phyloP scores from a whole-genome alignment of 73 alveolate genomes.

The Tetrahymena borealis region DNA sequence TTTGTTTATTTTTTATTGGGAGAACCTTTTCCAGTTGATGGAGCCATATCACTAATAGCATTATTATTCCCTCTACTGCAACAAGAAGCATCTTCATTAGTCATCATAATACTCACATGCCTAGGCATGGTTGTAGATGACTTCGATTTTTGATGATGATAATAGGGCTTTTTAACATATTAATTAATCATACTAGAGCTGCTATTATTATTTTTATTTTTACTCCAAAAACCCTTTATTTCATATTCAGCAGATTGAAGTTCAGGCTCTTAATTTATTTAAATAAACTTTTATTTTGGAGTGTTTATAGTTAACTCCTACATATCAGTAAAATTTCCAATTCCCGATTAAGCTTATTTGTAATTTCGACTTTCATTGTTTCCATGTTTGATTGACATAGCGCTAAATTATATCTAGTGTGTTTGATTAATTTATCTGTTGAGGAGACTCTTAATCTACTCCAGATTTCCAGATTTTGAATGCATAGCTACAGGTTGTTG shows the following conservation, averaged over 20 bases:
- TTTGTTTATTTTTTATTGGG: background rate
- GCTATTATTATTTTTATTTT: background rate
- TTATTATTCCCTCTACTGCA: background rate
- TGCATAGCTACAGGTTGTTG: background rate
- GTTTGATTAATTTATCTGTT: background rate
- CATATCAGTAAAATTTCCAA: background rate
- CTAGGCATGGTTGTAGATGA: background rate
- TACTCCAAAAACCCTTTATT: background rate
- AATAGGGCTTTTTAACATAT: background rate
- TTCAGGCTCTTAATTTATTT: background rate
- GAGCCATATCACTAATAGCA: background rate
- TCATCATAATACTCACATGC: background rate
- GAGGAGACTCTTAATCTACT: background rate
- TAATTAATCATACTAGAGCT: background rate
- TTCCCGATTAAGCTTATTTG: background rate
- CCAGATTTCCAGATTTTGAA: background rate
- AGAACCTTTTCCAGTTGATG: background rate
- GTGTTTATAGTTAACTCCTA: background rate
- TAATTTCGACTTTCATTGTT: no score
- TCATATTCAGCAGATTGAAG: background rate
- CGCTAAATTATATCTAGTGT: background rate
- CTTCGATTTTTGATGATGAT: background rate
- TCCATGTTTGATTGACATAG: background rate
- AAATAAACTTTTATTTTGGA: background rate
- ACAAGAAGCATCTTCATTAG: background rate